Percentiles rank a stretch among this genome's conserved stretches.
These are phyloP conservation scores for Albifimbria verrucaria DNA, from an alignment of 2,329 filamentous ascomycete species.

Conservation along the genomic window DNA sequence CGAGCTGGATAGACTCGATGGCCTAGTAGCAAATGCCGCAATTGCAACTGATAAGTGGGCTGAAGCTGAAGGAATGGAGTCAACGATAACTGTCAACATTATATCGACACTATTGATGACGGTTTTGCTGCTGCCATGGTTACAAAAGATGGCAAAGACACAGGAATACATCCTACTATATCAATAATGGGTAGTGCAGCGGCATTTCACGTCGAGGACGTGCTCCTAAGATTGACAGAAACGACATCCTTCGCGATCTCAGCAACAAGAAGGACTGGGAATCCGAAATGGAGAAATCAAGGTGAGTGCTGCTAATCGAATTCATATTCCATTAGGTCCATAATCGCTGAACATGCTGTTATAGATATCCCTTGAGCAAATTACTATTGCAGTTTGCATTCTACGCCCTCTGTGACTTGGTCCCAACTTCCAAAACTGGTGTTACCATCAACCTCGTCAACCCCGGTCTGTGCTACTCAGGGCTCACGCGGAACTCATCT, in stretches of 20 bases:
- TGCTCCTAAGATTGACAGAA: neutral
- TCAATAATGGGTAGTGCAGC: neutral
- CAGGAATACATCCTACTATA: neutral
- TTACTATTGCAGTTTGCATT: neutral
- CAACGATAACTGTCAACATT: neutral
- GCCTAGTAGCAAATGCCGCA: neutral
- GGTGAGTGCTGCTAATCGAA: neutral
- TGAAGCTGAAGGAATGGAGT: neutral
- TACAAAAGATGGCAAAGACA: neutral
- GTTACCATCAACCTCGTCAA: conserved; percentile 5
- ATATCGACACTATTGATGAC: neutral
- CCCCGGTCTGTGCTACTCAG: conserved; percentile 4
- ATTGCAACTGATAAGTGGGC: neutral
- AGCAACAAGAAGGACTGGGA: neutral
- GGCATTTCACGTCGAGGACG: neutral
- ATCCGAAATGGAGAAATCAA: neutral
- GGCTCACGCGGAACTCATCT: neutral
- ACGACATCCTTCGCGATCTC: neutral
- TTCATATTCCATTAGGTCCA: no score
- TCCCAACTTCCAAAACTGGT: conserved; percentile 1
- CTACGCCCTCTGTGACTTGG: neutral
- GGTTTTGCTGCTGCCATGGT: neutral
- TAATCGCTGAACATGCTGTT: neutral
- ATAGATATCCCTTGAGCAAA: neutral
- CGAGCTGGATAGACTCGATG: neutral